Evolutionary conservation across 768 basidiomycete species (phyloP).

Genomic region (Sistotremastrum suecicum): DNA sequence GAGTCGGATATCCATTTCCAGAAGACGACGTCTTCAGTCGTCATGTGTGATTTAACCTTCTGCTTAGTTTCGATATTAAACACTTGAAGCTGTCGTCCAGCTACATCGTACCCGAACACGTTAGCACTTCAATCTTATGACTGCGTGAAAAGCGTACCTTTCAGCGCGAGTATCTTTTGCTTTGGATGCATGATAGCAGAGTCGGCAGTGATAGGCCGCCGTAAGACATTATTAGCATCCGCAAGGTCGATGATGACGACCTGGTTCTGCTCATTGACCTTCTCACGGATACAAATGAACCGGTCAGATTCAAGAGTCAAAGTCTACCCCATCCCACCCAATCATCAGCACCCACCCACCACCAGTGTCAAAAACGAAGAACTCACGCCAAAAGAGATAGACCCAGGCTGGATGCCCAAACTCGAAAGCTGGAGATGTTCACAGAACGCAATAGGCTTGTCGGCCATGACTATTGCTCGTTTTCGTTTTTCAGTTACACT

Average conservation of each 20-base stretch:
- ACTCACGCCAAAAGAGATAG: constrained; percentile 90
- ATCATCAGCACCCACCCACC: constrained; percentile 15
- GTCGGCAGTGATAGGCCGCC: constrained; percentile 94
- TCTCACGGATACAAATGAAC: constrained; percentile 96
- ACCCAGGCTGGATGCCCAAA: constrained; percentile 88
- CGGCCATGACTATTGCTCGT: no score
- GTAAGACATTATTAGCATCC: constrained; percentile 94
- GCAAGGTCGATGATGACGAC: constrained; percentile 98
- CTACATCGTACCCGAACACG: constrained; percentile 25
- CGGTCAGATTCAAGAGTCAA: constrained; percentile 95
- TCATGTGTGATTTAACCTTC: constrained; percentile 92
- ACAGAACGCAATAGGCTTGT: constrained; percentile 76
- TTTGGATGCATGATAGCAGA: constrained; percentile 97
- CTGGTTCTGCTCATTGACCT: constrained; percentile 88
- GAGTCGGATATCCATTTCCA: constrained; percentile 97
- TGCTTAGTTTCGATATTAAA: constrained; percentile 97
- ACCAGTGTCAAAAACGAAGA: constrained; percentile 9
- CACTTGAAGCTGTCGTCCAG: constrained; percentile 86
- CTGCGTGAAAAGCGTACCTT: constrained; percentile 38
- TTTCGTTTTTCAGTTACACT: no score
- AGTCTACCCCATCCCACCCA: constrained; percentile 32
- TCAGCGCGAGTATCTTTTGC: constrained; percentile 92
- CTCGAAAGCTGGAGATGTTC: constrained; percentile 92
- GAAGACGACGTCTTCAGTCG: constrained; percentile 88
- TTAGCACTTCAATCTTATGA: constrained; percentile 4